Base-by-base conservation (phyloP, 768 basidiomycete genomes). In the Mycena chlorophos region DNA sequence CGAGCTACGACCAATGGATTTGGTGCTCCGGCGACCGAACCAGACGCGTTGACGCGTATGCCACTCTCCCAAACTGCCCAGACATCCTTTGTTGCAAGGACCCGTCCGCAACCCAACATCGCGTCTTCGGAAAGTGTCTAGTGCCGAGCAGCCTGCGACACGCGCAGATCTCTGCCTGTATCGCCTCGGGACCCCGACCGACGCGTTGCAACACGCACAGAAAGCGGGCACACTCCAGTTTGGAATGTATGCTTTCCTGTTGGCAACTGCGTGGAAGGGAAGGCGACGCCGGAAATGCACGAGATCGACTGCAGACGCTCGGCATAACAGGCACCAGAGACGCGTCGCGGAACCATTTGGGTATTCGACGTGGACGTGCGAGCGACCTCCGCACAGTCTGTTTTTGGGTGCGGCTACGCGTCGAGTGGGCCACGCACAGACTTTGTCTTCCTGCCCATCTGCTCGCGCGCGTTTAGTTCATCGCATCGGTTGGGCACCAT, bases 121-220 rank as follows among this genome's bases (percentile, higher is more conserved):
- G 45, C 45, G 27, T 46, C 45, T 46, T 25, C 45, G 45, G 45
- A 46, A 46, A 46, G 45, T 46, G 45, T 46, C 45, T 46, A 46
- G 45, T n/a, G 45, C n/a, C 26, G n/a, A 19, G 40, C 22, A 12
- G 20, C 40, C 40, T 42, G 13, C 40, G 8, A 22, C 13, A 8
- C 40, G 40, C 6, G 20, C 40, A 42, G 40, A 42, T 42, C 20
- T 42, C 40, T 42, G 40, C 40, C 40, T 42, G 40, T 42, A 22
- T 42, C 20, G 40, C 40, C 40, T 42, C 40, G 40, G 40, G 40
- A 42, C 40, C 40, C 40, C 40, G 13, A 20, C 40, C 5, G 13
- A 14, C 40, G 8, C 40, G 13, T 8, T 6, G 8, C 40, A 42
- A 42, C 40, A 42, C 40, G 40, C 40, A 20, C 40, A 14, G 40